These are phyloP conservation scores for Phialophora tarda DNA, from an alignment of 2,329 filamentous ascomycete species.

Conservation along the genomic window DNA sequence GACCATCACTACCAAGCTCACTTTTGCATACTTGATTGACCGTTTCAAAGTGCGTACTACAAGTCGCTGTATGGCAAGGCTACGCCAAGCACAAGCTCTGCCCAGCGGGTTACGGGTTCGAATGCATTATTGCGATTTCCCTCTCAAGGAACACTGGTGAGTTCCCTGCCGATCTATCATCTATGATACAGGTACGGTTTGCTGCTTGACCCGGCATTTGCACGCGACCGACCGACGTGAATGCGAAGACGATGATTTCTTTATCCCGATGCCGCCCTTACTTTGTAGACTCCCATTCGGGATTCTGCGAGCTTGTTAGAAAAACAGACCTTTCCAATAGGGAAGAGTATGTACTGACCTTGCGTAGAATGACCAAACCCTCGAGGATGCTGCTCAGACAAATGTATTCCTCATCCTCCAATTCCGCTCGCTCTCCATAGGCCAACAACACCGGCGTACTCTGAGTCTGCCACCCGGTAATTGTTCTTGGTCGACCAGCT, in stretches of 20 bases:
- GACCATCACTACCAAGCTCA: too few species aligned
- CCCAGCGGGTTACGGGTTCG: background rate
- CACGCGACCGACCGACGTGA: background rate
- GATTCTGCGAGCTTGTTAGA: conserved; percentile 49
- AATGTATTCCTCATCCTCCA: conserved; percentile 97
- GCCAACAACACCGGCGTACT: conserved; percentile 95
- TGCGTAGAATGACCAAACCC: conserved; percentile 92
- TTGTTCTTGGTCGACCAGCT: conserved; percentile 96
- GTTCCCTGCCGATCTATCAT: conserved; percentile 9
- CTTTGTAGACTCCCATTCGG: conserved; percentile 52
- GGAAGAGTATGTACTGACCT: conserved; percentile 66
- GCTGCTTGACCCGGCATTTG: conserved; percentile 3
- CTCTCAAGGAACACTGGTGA: background rate
- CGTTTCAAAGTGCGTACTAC: too few species aligned
- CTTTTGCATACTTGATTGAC: too few species aligned
- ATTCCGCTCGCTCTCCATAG: conserved; percentile 93
- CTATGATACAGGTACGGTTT: conserved; percentile 20
- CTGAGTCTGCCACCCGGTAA: conserved; percentile 99
- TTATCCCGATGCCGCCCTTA: conserved; percentile 35
- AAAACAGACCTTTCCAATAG: background rate
- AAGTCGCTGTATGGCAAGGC: too few species aligned
- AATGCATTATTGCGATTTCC: background rate
- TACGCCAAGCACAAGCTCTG: too few species aligned
- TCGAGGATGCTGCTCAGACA: conserved; percentile 89
- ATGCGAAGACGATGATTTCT: background rate